Conservation (phyloP, 2,329 filamentous ascomycete species). For the Sclerotinia borealis region DNA sequence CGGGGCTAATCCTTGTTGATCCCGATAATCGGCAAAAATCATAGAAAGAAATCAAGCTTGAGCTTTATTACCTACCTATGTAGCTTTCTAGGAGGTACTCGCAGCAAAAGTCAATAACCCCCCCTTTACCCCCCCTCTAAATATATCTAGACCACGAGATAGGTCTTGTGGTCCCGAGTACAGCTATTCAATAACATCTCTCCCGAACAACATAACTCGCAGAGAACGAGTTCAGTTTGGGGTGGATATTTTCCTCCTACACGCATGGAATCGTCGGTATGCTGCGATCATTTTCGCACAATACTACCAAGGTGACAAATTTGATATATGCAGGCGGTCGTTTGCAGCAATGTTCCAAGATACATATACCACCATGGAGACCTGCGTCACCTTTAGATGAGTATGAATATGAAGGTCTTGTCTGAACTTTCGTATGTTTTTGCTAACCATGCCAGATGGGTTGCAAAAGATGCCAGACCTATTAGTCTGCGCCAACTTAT, state of each 20-base stretch:
- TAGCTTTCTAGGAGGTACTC: background rate
- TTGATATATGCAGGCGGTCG: constrained; percentile 19
- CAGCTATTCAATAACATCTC: background rate
- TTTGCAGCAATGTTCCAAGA: constrained; percentile 12
- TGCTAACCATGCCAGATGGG: constrained; percentile 60
- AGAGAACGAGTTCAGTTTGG: background rate
- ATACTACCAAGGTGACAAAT: constrained; percentile 29
- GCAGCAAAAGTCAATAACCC: background rate
- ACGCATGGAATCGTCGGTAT: constrained; percentile 33
- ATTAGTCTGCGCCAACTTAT: constrained; percentile 95
- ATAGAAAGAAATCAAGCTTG: background rate
- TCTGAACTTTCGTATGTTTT: background rate
- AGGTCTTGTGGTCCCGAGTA: background rate
- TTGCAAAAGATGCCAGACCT: constrained; percentile 84
- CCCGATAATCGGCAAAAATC: background rate
- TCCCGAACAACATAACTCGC: background rate
- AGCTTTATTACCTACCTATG: background rate
- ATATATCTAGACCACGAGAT: background rate
- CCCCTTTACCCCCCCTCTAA: background rate
- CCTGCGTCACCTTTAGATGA: constrained; percentile 59
- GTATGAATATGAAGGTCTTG: constrained; percentile 37
- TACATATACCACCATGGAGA: constrained; percentile 46
- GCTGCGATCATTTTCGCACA: constrained; percentile 32
- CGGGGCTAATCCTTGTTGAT: background rate
- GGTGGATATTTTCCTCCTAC: constrained; percentile 5